Evolutionary conservation across 768 basidiomycete species (phyloP), one percentile per base, ranked within the genome.

Genomic region (Lactarius indigo): DNA sequence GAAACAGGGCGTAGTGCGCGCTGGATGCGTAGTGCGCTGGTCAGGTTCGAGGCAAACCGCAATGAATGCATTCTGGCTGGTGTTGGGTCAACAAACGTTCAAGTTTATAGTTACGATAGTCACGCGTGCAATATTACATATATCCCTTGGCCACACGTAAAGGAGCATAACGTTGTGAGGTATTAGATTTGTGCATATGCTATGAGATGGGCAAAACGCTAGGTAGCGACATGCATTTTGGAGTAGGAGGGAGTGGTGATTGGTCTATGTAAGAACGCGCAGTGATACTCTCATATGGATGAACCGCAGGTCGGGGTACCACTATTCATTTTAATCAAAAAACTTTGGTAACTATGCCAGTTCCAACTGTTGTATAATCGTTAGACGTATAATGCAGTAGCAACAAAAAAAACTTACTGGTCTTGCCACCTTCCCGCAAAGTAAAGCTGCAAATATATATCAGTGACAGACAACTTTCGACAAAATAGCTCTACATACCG

Each of bases 341-440:
- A 69, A 95, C 85, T 79, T 94, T 92, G 69, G 92, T 94, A 68
- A 97, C 88, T 72, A 98, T 87, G 72, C 96, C 96, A 68, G 96
- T 98, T 64, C 94, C 96, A 74, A 98, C 92, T 93, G 70, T 12
- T 6, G 6, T 50, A 61, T 39, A 65, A 17, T 57, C 35, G 47
- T 20, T 39, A 63, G 64, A 56, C 28, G 57, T 58, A 5, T 57
- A 6, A 20, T 50, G 41, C n/a, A n/a, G 26, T 47, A 59, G 20
- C 23, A 71, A 70, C 35, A 76, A 61, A 13, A n/a, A 35, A 54
- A 33, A 76, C 88, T 79, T 72, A 93, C 92, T 84, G 12, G 96
- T 98, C 81, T 88, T 96, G 74, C 94, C 92, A 71, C 94, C 95
- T 78, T 97, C 95, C 71, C 95, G 90, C 66, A 97, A 85, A 30